Base-by-base conservation (phyloP, 2,329 filamentous ascomycete species). In the Kalaharituber pfeilii region DNA sequence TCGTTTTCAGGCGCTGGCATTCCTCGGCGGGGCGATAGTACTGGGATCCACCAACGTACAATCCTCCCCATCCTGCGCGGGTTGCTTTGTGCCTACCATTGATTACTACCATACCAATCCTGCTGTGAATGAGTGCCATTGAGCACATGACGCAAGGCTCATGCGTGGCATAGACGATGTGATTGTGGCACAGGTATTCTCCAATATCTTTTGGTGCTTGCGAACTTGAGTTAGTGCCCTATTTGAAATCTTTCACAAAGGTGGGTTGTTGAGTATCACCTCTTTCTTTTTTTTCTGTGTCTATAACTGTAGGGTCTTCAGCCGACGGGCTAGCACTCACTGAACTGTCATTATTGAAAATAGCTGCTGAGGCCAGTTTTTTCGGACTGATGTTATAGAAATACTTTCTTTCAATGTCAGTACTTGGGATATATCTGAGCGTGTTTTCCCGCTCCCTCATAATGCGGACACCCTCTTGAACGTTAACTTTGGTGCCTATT, bases 81-180 rank as follows among this genome's bases (percentile, higher is more conserved):
- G 53, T 84, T 78, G 58, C 80, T 75, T 47, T 47, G 15, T 47
- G 18, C 11, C 24, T 47, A 22, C 42, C 42, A 59, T 78, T 79
- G 69, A 94, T 94, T 36, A 94, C 76, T 51, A 88, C 84, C 52
- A 83, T 81, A 45, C 85, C 81, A 75, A 98, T 94, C 51, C 91
- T 79, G 7, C 89, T 95, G 66, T 96, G 88, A 22, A 96, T 74
- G 62, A 96, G 83, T 1, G 86, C 91, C 91, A 96, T 96, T 30
- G 84, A 86, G 69, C 91, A 98, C 78, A 94, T 93, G 57, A 94
- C 78, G 66, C 91, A 98, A 4, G 91, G 91, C 69, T 98, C 91
- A 65, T 96, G 88, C 1, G 88, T 94, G 57, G 93, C 74, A 70
- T 95, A 96, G 54, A 98, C 77, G 68, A 96, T 89, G 27, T 98